Base-by-base conservation (phyloP, 1,284 basidiomycete genomes). In the Rhodotorula glutinis region DNA sequence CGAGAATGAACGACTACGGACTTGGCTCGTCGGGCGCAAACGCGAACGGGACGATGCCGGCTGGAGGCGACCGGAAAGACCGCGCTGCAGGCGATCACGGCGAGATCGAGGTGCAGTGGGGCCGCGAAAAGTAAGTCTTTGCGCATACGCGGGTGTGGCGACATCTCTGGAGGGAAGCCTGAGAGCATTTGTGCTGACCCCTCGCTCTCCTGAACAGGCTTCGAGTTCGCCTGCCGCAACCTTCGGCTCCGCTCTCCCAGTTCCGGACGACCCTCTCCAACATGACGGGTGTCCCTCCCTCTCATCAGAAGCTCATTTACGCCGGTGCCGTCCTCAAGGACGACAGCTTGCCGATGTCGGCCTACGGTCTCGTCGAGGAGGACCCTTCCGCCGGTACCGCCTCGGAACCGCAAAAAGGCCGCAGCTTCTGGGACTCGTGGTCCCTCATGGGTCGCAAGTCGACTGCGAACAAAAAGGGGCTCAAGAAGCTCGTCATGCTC, bases 301-400 rank as follows among this genome's bases (percentile, higher is more conserved):
- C 69, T 11, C 75, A 74, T 57, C 70, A 73, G 30, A 72, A 89
- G 76, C 83, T 91, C 76, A 84, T 91, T 65, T 86, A 88, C 77
- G 83, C 86, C 51, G 89, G 89, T 53, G 89, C 87, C 9, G 82
- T 91, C 75, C 87, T 90, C 84, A 87, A 86, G 70, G 88, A 91
- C 75, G 86, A 91, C 75, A 80, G 80, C 67, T 86, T 79, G 0
- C 80, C 79, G 3, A 65, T 81, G 84, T 8, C 85, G 83, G 53
- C 80, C 87, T 89, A 74, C 75, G 84, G 83, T 25, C 66, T 67
- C 54, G 54, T 67, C 57, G 62, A 71, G 54, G 38, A 40, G 8
- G 56, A 57, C 43, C 43, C 56, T 0, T 44, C 55, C 44, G 17
- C 56, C 9, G 19, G 43, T 11, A 21, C 27, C 1, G 27, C 29